Base-by-base conservation (phyloP, 202 grass and related monocot genomes). In the Cymbopogon flexuosus region DNA sequence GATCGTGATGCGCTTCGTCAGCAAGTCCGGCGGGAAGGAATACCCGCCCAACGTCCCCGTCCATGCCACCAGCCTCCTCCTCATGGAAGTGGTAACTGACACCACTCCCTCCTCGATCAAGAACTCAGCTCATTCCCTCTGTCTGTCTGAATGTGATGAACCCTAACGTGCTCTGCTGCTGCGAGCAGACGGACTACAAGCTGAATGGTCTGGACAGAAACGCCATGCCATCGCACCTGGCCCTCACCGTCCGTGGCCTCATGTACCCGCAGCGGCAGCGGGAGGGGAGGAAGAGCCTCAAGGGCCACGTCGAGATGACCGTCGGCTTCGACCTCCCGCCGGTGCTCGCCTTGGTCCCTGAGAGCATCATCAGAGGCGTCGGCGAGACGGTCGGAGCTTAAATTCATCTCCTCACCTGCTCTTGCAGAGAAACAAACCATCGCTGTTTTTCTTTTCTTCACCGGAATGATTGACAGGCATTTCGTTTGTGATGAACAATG, bases 281-380 rank as follows among this genome's bases (percentile, higher is more conserved):
- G 79, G 86, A 87, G 77, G 90, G 84, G 63, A 80, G 66, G 57
- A 56, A 80, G 73, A 84, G 83, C 60, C 88, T 80, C 1, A 64
- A 51, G 64, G 94, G 92, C 19, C 84, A 93, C 62, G 74, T 98
- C 72, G 92, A 98, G 82, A 93, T 94, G 86, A 79, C 72, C 56
- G 86, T 93, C 49, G 88, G 88, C 47, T 89, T 92, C 84, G 83
- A 87, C 75, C 92, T 93, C 56, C 94, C 92, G 63, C 94, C 92
- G 5, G 81, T 89, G 62, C 88, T 98, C 24, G 65, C 84, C 29
- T 72, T 98, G 13, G 82, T 94, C 31, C 90, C 94, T 1, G 88
- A 88, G 66, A 75, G 35, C 73, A 80, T 94, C 73, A 86, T 98
- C 80, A 85, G 68, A 81, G 84, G 88, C 81, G 87, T 93, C 76